Evolutionary conservation across 1,284 basidiomycete species (phyloP).

Genomic region (Peniophora sp.): DNA sequence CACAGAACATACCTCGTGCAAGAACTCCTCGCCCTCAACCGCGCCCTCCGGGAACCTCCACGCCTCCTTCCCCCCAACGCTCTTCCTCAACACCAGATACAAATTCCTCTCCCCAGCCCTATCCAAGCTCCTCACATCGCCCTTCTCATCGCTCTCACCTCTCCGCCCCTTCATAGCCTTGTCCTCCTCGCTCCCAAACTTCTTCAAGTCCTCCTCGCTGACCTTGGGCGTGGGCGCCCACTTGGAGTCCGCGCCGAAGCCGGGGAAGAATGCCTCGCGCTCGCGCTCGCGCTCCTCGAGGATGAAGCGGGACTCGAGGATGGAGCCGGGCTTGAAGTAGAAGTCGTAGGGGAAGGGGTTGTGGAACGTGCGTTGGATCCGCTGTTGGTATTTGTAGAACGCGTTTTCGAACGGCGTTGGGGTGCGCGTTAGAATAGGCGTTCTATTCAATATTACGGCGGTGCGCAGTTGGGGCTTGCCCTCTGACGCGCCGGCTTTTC

Average conservation of each 20-base stretch:
- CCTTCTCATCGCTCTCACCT: conserved; percentile 53
- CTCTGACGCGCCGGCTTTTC: conserved; percentile 14
- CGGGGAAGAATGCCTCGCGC: conserved; percentile 58
- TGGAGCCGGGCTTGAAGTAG: conserved; percentile 92
- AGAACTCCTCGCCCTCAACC: conserved; percentile 52
- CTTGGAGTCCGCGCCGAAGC: conserved; percentile 29
- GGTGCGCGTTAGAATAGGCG: conserved; percentile 75
- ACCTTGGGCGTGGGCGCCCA: conserved; percentile 31
- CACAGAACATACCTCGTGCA: conserved; percentile 52
- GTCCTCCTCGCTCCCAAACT: conserved; percentile 45
- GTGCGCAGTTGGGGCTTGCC: conserved; percentile 25
- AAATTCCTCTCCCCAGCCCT: conserved; percentile 79
- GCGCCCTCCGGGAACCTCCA: conserved; percentile 82
- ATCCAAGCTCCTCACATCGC: conserved; percentile 72
- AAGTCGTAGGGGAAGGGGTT: conserved; percentile 88
- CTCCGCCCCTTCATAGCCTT: conserved; percentile 52
- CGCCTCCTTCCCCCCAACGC: conserved; percentile 40
- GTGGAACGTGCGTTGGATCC: conserved; percentile 77
- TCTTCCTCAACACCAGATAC: conserved; percentile 68
- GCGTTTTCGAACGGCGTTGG: conserved; percentile 76
- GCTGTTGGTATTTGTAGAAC: conserved; percentile 82
- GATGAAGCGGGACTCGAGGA: conserved; percentile 78
- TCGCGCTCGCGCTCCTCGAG: conserved; percentile 68
- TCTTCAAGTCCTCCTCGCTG: conserved; percentile 40
- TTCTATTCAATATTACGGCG: conserved; percentile 75